Evolutionary conservation across 148 eudicot genomes (phyloP).

Genomic region (Camellia japonica): DNA sequence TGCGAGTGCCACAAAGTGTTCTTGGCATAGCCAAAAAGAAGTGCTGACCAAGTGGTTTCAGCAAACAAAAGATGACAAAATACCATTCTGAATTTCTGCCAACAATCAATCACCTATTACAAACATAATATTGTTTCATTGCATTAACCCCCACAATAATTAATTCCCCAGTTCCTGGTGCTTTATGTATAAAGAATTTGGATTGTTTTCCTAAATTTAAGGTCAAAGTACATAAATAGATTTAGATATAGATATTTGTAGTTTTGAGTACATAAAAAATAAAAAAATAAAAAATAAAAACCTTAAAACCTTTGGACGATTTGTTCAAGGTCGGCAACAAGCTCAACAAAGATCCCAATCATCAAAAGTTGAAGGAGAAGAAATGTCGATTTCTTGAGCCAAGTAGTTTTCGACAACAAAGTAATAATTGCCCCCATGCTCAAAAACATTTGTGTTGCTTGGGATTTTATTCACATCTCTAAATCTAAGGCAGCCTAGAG

Average conservation of each 20-base stretch:
- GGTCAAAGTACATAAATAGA: no score
- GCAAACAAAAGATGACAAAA: no score
- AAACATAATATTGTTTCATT: conserved; percentile 26
- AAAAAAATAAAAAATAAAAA: neutral
- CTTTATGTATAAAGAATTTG: conserved; percentile 23
- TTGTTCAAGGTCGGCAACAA: conserved; percentile 22
- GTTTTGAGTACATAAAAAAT: no score
- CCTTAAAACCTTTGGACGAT: conserved; percentile 21
- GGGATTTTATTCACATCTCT: conserved; percentile 7
- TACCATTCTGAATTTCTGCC: no score
- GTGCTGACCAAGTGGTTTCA: no score
- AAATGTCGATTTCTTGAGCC: conserved; percentile 19
- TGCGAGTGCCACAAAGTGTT: no score
- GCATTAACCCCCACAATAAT: conserved; percentile 34
- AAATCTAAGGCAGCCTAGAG: neutral
- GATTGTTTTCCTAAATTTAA: no score
- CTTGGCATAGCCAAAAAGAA: no score
- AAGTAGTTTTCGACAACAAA: conserved; percentile 2
- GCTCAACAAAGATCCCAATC: conserved; percentile 16
- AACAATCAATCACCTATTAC: no score
- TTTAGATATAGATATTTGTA: no score
- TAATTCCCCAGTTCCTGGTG: conserved; percentile 34
- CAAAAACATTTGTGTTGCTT: conserved; percentile 19
- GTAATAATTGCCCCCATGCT: conserved; percentile 17
- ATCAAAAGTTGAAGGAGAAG: conserved; percentile 6